Evolutionary conservation across 768 basidiomycete species (phyloP).

Genomic region (Pholiota molesta): DNA sequence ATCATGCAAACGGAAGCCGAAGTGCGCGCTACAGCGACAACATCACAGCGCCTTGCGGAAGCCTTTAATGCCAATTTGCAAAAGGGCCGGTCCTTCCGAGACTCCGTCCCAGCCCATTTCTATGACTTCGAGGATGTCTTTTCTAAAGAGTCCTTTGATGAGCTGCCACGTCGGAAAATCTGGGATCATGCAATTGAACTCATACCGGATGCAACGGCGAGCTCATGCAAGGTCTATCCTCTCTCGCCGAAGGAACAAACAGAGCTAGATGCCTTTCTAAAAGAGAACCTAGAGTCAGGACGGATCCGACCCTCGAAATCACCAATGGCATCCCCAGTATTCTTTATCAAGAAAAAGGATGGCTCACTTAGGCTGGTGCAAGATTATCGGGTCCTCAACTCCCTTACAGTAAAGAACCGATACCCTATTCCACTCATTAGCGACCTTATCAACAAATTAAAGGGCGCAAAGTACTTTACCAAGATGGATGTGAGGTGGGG

Average conservation of each 20-base stretch:
- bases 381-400: conserved; percentile 34
- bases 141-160: too few species aligned
- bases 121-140: too few species aligned
- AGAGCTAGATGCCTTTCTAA: conserved; percentile 24
- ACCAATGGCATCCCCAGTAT: conserved; percentile 18
- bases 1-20: too few species aligned
- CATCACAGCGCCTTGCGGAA: too few species aligned
- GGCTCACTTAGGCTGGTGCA: conserved; percentile 26
- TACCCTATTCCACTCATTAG: conserved; percentile 37
- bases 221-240: conserved; percentile 16
- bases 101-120: too few species aligned
- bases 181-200: conserved; percentile 25
- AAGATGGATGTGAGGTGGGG: conserved; percentile 41
- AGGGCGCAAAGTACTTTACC: conserved; percentile 28
- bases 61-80: too few species aligned
- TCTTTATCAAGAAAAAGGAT: conserved; percentile 23
- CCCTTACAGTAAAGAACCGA: conserved; percentile 29
- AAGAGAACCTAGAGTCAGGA: conserved; percentile 15
- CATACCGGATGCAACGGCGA: conserved; percentile 13
- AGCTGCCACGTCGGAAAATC: background rate
- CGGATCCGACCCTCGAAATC: conserved; percentile 17
- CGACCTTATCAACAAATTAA: conserved; percentile 23
- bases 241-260: conserved; percentile 29
- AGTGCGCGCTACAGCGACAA: too few species aligned
- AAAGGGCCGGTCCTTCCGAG: too few species aligned